These are phyloP conservation scores for Wallacemonas sp. DNA, from an alignment of 208 protist genomes.

Conservation along the genomic window DNA sequence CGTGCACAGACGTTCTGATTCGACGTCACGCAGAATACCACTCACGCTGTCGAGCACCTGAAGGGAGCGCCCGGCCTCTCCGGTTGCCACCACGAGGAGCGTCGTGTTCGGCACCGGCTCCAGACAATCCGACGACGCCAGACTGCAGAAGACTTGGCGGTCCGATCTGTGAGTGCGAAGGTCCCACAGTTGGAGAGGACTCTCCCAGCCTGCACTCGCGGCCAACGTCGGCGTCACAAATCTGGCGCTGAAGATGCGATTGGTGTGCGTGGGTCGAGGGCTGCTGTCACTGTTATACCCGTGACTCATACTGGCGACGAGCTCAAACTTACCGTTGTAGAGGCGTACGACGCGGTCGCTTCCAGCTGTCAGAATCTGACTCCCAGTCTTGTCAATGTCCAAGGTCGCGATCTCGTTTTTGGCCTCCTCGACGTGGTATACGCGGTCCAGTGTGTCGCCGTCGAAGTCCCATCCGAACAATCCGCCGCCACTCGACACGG, in stretches of 20 bases:
- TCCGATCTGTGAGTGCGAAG: constrained; percentile 54
- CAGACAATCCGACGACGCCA: constrained; percentile 73
- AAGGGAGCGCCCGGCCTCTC: constrained; percentile 37
- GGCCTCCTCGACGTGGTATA: constrained; percentile 32
- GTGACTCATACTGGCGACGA: constrained; percentile 35
- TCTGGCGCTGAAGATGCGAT: constrained; percentile 78
- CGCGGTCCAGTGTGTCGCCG: constrained; percentile 22
- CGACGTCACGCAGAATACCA: constrained; percentile 29
- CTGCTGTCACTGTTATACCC: constrained; percentile 41
- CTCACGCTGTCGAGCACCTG: constrained; percentile 70
- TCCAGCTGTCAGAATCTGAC: constrained; percentile 71
- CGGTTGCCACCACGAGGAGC: constrained; percentile 63
- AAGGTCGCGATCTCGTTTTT: constrained; percentile 74
- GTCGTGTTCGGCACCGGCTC: constrained; percentile 56
- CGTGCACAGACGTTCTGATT: constrained; percentile 30
- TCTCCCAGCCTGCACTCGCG: constrained; percentile 86
- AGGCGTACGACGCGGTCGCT: constrained; percentile 82
- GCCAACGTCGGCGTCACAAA: constrained; percentile 52
- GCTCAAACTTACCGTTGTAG: constrained; percentile 54
- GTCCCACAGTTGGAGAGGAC: constrained; percentile 90
- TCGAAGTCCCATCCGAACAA: constrained; percentile 74
- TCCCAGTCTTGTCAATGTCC: constrained; percentile 57
- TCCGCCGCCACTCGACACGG: constrained; percentile 50
- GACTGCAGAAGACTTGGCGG: constrained; percentile 45
- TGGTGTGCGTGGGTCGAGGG: constrained; percentile 58